These are phyloP conservation scores for Exserohilum rostratum DNA, from an alignment of 2,329 filamentous ascomycete genomes.

Conservation along the genomic window DNA sequence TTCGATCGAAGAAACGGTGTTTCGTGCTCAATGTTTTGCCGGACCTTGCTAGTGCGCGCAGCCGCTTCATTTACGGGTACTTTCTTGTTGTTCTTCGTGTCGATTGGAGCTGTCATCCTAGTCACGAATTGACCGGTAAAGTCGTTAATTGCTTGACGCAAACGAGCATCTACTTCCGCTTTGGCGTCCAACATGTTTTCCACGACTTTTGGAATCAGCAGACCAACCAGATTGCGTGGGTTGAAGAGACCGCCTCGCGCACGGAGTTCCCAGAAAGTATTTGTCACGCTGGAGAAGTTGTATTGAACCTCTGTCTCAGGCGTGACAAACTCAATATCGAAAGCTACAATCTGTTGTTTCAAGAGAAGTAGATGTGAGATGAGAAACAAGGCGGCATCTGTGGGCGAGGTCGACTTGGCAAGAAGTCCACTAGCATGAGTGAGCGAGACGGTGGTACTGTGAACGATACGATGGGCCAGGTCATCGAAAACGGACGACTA, in stretches of 20 bases:
- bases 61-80: slow-evolving; percentile 33
- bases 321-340: slow-evolving; percentile 83
- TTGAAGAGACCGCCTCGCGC: slow-evolving; percentile 70
- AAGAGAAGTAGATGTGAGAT: slow-evolving; percentile 93
- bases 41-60: slow-evolving; percentile 52
- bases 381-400: slow-evolving; percentile 88
- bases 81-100: slow-evolving; percentile 37
- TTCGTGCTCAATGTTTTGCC: slow-evolving; percentile 63
- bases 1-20: slow-evolving; percentile 62
- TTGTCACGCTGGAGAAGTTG: slow-evolving; percentile 69
- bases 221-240: slow-evolving; percentile 64
- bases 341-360: slow-evolving; percentile 93
- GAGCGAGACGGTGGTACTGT: slow-evolving; percentile 85
- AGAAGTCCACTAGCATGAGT: slow-evolving; percentile 76
- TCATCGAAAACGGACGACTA: slow-evolving; percentile 73
- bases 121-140: slow-evolving; percentile 65
- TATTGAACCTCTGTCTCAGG: slow-evolving; percentile 65
- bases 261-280: slow-evolving; percentile 71
- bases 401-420: slow-evolving; percentile 65
- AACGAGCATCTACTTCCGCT: slow-evolving; percentile 67
- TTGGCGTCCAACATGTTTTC: slow-evolving; percentile 76
- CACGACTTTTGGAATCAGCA: slow-evolving; percentile 69
- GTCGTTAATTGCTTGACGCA: slow-evolving; percentile 69
- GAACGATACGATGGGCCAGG: slow-evolving; percentile 80
- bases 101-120: slow-evolving; percentile 60